Conservation (phyloP, 352 stramenopile species). For the Chrysophaeum taylorii region DNA sequence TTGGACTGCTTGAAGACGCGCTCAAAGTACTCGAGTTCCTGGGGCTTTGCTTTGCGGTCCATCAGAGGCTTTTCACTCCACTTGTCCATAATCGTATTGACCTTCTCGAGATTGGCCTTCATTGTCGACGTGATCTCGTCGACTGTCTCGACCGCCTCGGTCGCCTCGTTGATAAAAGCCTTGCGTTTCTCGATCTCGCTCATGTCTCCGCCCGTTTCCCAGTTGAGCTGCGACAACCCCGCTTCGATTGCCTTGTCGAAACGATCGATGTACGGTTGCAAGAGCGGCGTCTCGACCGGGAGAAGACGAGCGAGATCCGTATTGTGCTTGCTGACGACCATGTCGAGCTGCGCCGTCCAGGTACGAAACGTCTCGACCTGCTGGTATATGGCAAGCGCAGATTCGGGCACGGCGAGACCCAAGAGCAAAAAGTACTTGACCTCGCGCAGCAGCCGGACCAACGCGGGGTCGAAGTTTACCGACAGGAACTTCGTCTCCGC, state of each 20-base stretch:
- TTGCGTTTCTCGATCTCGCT: constrained; percentile 39
- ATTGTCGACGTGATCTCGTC: constrained; percentile 63
- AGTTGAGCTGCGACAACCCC: constrained; percentile 87
- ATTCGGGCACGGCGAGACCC: constrained; percentile 81
- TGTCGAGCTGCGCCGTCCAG: constrained; percentile 88
- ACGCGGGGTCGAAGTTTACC: constrained; percentile 93
- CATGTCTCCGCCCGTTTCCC: constrained; percentile 79
- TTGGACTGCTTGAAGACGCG: constrained; percentile 82
- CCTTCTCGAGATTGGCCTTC: constrained; percentile 87
- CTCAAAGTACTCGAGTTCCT: constrained; percentile 89
- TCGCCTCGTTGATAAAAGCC: constrained; percentile 85
- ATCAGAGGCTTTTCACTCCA: constrained; percentile 81
- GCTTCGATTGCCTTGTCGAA: constrained; percentile 83
- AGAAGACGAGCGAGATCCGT: constrained; percentile 87
- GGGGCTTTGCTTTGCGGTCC: constrained; percentile 85
- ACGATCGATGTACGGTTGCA: constrained; percentile 84
- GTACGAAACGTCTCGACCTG: constrained; percentile 83
- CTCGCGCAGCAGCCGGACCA: constrained; percentile 89
- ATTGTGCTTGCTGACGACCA: constrained; percentile 96
- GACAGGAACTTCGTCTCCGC: constrained; percentile 72
- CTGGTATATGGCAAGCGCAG: constrained; percentile 84
- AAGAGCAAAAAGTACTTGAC: constrained; percentile 94
- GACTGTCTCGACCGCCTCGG: constrained; percentile 78
- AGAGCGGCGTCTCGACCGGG: constrained; percentile 86
- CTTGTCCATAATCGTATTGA: constrained; percentile 76